These are phyloP conservation scores for Leptographium flavum DNA, from an alignment of 2,329 filamentous ascomycete genomes.

Conservation along the genomic window DNA sequence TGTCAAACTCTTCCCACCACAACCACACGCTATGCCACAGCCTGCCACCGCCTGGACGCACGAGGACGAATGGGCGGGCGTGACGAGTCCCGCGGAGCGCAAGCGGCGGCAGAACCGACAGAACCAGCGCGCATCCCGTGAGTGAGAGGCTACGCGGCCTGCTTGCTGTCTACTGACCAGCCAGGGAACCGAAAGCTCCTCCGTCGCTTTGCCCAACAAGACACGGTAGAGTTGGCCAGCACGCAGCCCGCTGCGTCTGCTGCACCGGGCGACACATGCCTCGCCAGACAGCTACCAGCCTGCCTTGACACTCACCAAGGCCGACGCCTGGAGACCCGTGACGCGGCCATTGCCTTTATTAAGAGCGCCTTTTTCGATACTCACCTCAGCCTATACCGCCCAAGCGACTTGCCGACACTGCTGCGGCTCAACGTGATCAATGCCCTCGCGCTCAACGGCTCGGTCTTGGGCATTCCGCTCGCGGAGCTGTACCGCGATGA, in stretches of 20 bases:
- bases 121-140: conserved; percentile 5
- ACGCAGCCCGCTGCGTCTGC: too few relatives aligned
- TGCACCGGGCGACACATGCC: not conserved
- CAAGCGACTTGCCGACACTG: conserved; percentile 1
- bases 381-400: not conserved
- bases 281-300: not conserved
- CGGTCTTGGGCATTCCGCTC: conserved; percentile 1
- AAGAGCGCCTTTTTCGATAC: not conserved
- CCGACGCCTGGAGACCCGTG: not conserved
- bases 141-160: not conserved
- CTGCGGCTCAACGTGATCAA: conserved; percentile 7
- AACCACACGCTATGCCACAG: too few relatives aligned
- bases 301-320: not conserved
- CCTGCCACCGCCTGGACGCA: not conserved
- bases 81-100: conserved; percentile 2
- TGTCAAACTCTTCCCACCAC: too few relatives aligned
- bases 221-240: too few relatives aligned
- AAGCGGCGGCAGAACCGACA: conserved; percentile 7
- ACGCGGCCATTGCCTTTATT: not conserved
- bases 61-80: conserved; percentile 4
- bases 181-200: not conserved
- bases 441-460: conserved; percentile 1
- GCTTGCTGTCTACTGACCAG: not conserved
- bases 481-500: not conserved
- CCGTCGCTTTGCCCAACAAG: not conserved